Evolutionary conservation across 2,329 filamentous ascomycete species (phyloP).

Genomic region (Fusarium papillatum): DNA sequence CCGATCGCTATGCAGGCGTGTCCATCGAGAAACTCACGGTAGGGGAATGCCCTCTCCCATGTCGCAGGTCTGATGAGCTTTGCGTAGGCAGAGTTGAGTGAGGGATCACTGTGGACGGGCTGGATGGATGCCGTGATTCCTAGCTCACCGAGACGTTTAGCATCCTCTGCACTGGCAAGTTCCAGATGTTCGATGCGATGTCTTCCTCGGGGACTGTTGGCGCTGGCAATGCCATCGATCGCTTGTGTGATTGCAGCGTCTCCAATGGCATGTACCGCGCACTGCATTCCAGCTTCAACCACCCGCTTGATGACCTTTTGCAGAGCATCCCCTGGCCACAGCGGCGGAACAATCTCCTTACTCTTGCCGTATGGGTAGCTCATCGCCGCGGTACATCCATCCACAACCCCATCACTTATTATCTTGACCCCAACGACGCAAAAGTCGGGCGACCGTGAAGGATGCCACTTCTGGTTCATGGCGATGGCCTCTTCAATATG

Average conservation of each 20-base stretch:
- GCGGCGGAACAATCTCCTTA: conserved; percentile 57
- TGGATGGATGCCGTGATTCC: conserved; percentile 73
- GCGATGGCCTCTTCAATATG: conserved; percentile 60
- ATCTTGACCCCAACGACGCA: conserved; percentile 72
- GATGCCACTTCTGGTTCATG: conserved; percentile 48
- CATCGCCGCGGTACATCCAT: conserved; percentile 74
- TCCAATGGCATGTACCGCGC: conserved; percentile 76
- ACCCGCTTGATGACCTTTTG: conserved; percentile 67
- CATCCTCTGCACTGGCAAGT: conserved; percentile 67
- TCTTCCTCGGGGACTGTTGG: conserved; percentile 59
- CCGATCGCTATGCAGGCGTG: conserved; percentile 70
- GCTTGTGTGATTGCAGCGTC: conserved; percentile 70
- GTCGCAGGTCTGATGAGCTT: conserved; percentile 66
- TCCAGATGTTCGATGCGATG: conserved; percentile 77
- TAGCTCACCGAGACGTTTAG: conserved; percentile 65
- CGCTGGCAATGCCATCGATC: conserved; percentile 66
- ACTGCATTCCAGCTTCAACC: conserved; percentile 67
- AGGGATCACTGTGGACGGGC: conserved; percentile 71
- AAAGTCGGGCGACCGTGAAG: conserved; percentile 43
- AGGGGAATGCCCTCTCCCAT: conserved; percentile 72
- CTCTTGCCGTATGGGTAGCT: conserved; percentile 69
- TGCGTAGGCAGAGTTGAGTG: conserved; percentile 73
- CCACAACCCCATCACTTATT: conserved; percentile 75
- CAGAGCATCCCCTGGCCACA: conserved; percentile 67
- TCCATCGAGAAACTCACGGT: conserved; percentile 69